Base-by-base conservation (phyloP, 2,329 filamentous ascomycete genomes). In the Gliomastix tumulicola region DNA sequence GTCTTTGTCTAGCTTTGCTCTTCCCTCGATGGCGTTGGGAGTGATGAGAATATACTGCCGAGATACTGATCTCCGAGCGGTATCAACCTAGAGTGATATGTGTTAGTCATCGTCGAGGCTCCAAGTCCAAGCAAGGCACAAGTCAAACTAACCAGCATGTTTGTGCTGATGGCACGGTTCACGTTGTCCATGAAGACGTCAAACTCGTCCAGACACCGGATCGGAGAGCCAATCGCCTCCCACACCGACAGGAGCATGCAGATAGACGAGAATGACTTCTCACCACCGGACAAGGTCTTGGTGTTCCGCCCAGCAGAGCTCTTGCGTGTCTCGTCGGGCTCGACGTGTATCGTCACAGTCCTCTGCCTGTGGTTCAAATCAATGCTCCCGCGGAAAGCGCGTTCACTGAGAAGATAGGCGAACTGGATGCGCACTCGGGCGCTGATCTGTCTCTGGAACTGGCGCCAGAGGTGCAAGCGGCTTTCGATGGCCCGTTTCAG, bases 111-210 rank as follows among this genome's bases (percentile, higher is more conserved):
- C n/a, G n/a, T n/a, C n/a, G n/a, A n/a, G n/a, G n/a, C n/a, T n/a
- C n/a, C n/a, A n/a, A n/a, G n/a, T n/a, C n/a, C 21, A n/a, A n/a
- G n/a, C n/a, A n/a, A n/a, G n/a, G n/a, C n/a, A n/a, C n/a, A n/a
- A 35, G 30, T 2, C 23, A 30, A 30, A 71, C 80, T 67, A 65
- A 88, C 84, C 59, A 98, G 84, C 83, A 98, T 88, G 44, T 85
- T 84, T 49, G 94, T 95, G 55, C 87, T 94, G 48, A 94, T 85
- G 38, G 85, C 87, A 42, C 92, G 80, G 60, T 98, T 98, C 41
- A 97, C 87, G 48, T 84, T 88, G 61, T 98, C 92, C 92, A 98
- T 98, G 69, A 96, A 98, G 21, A 98, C 92, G 56, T 98, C 92
- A 54, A 97, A 98, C 61, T 98, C 92, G 60, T 98, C 92, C 37